Evolutionary conservation across 2,329 filamentous ascomycete species (phyloP).

Genomic region (Diaporthe caulivora): DNA sequence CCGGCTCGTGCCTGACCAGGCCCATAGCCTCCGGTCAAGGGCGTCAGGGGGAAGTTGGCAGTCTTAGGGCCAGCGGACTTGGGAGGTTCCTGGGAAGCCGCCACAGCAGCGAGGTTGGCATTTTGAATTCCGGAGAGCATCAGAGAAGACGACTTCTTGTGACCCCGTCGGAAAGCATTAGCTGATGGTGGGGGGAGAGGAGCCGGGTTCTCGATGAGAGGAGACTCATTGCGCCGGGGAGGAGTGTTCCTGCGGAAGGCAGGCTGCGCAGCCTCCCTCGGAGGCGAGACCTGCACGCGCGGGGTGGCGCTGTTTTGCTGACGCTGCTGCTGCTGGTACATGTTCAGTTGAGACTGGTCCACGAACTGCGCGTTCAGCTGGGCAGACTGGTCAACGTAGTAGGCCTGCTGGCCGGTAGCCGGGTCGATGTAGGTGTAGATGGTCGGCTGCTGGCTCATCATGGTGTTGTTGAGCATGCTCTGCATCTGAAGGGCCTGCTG

Average conservation of each 20-base stretch:
- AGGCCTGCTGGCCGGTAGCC: constrained; percentile 84
- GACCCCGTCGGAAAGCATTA: constrained; percentile 91
- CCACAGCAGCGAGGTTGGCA: constrained; percentile 53
- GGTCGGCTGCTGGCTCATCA: constrained; percentile 75
- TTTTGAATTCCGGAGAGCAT: constrained; percentile 66
- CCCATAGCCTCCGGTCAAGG: constrained; percentile 86
- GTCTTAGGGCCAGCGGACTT: constrained; percentile 81
- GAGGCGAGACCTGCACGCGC: constrained; percentile 85
- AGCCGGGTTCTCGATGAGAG: constrained; percentile 65
- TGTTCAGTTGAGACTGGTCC: constrained; percentile 43
- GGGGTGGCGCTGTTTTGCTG: constrained; percentile 71
- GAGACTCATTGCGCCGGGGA: constrained; percentile 76
- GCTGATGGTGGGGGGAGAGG: constrained; percentile 89
- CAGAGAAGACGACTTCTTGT: constrained; percentile 89
- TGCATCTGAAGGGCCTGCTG: constrained; percentile 76
- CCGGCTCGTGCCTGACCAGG: constrained; percentile 93
- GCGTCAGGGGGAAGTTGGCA: constrained; percentile 82
- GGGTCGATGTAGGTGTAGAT: constrained; percentile 89
- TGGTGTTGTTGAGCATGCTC: constrained; percentile 57
- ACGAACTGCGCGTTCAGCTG: constrained; percentile 49
- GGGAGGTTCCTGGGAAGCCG: constrained; percentile 55
- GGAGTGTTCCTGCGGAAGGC: constrained; percentile 74
- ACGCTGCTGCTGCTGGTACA: constrained; percentile 61
- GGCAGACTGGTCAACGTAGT: constrained; percentile 78
- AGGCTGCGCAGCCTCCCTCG: constrained; percentile 69